Percentiles rank a stretch among this genome's conserved stretches.
These are phyloP conservation scores for Priceomyces castillae DNA, from an alignment of 805 yeast genomes.

Conservation along the genomic window DNA sequence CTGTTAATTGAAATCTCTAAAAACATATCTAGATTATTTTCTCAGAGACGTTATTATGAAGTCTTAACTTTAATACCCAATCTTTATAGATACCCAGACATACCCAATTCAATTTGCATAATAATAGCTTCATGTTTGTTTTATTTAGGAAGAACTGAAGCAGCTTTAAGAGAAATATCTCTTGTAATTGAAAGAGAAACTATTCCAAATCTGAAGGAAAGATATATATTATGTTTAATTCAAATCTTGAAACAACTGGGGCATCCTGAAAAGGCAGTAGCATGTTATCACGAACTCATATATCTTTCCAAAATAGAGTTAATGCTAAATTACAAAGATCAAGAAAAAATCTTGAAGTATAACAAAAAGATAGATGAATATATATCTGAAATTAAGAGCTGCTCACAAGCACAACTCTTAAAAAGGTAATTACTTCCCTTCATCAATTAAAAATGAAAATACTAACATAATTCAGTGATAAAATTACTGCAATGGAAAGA, in stretches of 20 bases:
- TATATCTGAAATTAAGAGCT: constrained; percentile 4
- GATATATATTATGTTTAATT: constrained; percentile 14
- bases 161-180: constrained; percentile 24
- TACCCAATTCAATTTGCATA: constrained; percentile 13
- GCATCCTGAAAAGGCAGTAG: constrained; percentile 9
- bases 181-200: constrained; percentile 23
- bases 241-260: constrained; percentile 16
- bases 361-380: constrained; percentile 5
- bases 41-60: constrained; percentile 13
- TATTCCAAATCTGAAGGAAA: constrained; percentile 12
- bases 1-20: background rate
- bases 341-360: background rate
- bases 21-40: constrained; percentile 8
- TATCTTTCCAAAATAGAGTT: constrained; percentile 7
- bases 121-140: constrained; percentile 19
- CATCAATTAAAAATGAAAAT: background rate
- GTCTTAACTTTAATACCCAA: constrained; percentile 16
- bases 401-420: background rate
- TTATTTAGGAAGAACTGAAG: constrained; percentile 21
- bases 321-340: constrained; percentile 5
- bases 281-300: constrained; percentile 13
- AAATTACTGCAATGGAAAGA: background rate
- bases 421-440: constrained; percentile 4
- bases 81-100: constrained; percentile 5
- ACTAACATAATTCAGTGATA: constrained; percentile 1